Conservation (phyloP, 1,284 basidiomycete species). For the Trichosporon sp. region DNA sequence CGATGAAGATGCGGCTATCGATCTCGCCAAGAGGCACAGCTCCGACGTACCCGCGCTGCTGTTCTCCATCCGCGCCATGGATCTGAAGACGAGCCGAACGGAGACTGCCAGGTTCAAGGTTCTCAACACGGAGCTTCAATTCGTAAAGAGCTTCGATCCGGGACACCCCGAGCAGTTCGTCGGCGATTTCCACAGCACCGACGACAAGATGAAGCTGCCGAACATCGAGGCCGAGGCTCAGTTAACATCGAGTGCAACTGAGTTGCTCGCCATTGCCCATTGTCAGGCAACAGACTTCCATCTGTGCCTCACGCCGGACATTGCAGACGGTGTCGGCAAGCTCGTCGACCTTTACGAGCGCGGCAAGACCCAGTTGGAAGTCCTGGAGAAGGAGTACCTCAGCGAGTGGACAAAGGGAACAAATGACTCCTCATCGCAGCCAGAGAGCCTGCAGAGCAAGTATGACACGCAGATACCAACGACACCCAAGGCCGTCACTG, state of each 20-base stretch:
- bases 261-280: slow-evolving; percentile 60
- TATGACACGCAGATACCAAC: slow-evolving; percentile 19
- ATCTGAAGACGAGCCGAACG: slow-evolving; percentile 65
- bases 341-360: slow-evolving; percentile 76
- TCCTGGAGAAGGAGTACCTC: slow-evolving; percentile 52
- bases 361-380: slow-evolving; percentile 69
- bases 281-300: slow-evolving; percentile 80
- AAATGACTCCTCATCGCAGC: slow-evolving; percentile 8
- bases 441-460: slow-evolving; percentile 11
- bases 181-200: slow-evolving; percentile 62
- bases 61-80: slow-evolving; percentile 68
- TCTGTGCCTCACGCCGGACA: slow-evolving; percentile 72
- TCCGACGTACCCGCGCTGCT: slow-evolving; percentile 67
- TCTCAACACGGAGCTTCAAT: slow-evolving; percentile 70
- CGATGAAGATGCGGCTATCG: slow-evolving; percentile 43
- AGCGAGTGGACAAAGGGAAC: slow-evolving; percentile 32
- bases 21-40: slow-evolving; percentile 53
- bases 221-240: slow-evolving; percentile 72
- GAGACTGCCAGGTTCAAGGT: slow-evolving; percentile 72
- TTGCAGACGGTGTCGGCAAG: slow-evolving; percentile 71
- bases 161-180: slow-evolving; percentile 63
- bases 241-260: slow-evolving; percentile 55
- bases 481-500: slow-evolving; percentile 40
- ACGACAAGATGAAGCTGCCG: slow-evolving; percentile 60
- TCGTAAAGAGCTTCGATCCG: slow-evolving; percentile 76